Evolutionary conservation across 352 stramenopile species (phyloP), one percentile per base, ranked within the genome.

Genomic region (Aphanomyces stellatus): DNA sequence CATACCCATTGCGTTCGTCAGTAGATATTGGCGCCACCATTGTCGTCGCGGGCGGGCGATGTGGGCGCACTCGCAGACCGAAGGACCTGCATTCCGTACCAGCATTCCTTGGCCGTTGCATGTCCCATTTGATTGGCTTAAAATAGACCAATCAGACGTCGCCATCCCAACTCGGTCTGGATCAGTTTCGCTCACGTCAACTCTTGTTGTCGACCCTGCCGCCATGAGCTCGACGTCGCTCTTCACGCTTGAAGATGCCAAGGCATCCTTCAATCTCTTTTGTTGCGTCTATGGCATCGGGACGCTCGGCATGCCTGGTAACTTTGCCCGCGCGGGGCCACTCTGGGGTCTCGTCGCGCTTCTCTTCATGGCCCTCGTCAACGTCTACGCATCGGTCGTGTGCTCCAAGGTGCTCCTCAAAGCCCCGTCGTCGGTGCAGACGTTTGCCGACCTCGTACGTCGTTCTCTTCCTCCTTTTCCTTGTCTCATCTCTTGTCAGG

Each of bases 381-480:
- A 72, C 43, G 62, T 72, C 17, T 72, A 72, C 46, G 68, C 68
- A 4, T 72, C 68, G 6, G 68, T 72, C 62, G 62, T 67, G 19
- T 71, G 62, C 51, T 51, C 24, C 55, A 49, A 53, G 33, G 68
- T 72, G 7, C 72, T 72, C 63, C 62, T 72, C 31, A 17, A 24
- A 4, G 68, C 68, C 17, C 68, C 68, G 43, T 15, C 6, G 4
- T 57, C 35, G 10, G 68, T 72, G 2, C 31, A 63, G 10, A 72
- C 68, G n/a, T 72, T 71, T 72, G 68, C 48, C n/a, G 68, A 72
- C 40, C n/a, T 72, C 34, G 81, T 65, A 70, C 33, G 40, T 53
- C 30, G 49, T 49, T 15, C 1, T 15, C 11, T 65, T 17, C 1
- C 19, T 65, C 2, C 24, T 53, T n/a, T 8, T 24, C 25, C 49